Conservation (phyloP, 1,284 basidiomycete genomes). For the Sanghuangporus weigelae region DNA sequence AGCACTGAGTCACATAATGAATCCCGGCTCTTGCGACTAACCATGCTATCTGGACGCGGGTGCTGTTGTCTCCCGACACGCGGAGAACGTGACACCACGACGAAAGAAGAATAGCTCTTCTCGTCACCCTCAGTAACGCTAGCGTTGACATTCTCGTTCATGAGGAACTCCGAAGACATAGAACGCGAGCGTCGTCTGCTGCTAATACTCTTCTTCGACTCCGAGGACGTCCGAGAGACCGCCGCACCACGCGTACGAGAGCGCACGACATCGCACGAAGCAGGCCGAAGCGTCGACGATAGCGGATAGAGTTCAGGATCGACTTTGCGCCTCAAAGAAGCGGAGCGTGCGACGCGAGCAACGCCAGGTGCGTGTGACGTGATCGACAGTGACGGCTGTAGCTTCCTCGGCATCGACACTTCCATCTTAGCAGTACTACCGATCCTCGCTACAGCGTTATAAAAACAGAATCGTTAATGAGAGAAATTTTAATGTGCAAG, state of each 20-base stretch:
- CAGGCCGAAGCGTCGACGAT: constrained; percentile 7
- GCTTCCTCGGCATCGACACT: background rate
- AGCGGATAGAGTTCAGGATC: constrained; percentile 13
- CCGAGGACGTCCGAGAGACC: background rate
- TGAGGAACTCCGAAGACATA: background rate
- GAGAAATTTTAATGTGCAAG: too few relatives aligned
- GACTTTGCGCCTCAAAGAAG: background rate
- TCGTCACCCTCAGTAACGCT: background rate
- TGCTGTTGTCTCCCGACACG: background rate
- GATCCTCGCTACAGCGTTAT: background rate
- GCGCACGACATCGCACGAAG: background rate
- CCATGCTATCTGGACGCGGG: background rate
- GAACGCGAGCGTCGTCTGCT: background rate
- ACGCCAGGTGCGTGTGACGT: background rate
- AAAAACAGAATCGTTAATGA: background rate
- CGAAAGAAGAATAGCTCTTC: background rate
- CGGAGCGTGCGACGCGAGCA: background rate
- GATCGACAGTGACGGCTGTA: constrained; percentile 12
- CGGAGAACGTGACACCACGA: background rate
- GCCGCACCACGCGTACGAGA: background rate
- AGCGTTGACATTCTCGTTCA: background rate
- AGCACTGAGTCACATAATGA: constrained; percentile 1
- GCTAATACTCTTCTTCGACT: background rate
- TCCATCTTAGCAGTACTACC: too few relatives aligned
- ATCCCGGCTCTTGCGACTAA: background rate